Conservation (phyloP, 148 eudicot species). For the Amaranthus palmeri region DNA sequence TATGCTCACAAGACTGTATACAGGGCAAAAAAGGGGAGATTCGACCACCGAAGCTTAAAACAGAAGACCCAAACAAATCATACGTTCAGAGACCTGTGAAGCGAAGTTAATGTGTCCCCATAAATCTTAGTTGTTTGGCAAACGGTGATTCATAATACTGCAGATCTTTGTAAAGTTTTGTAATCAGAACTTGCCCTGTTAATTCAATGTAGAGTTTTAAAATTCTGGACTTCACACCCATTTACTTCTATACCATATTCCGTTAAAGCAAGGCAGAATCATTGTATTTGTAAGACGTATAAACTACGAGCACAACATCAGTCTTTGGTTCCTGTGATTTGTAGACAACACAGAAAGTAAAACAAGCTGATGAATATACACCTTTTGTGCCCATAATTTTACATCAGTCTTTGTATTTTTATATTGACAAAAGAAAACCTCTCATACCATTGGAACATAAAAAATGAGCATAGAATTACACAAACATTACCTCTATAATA, state of each 20-base stretch:
- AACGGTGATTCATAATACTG: background rate
- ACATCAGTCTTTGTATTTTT: background rate
- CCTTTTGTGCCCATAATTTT: background rate
- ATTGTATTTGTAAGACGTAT: conserved; percentile 3
- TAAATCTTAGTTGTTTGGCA: background rate
- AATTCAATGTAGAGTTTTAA: conserved; percentile 7
- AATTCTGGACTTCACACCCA: background rate
- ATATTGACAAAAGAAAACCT: conserved; percentile 1
- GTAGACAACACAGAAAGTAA: background rate
- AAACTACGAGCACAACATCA: background rate
- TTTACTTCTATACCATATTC: background rate
- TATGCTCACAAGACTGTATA: conserved; percentile 1
- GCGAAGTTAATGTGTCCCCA: conserved; percentile 37
- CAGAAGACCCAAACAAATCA: conserved; percentile 96
- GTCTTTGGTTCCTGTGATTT: background rate
- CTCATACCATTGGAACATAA: background rate
- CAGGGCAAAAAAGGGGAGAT: conserved; percentile 92
- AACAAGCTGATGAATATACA: background rate
- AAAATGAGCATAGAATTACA: conserved; percentile 23
- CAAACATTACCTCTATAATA: conserved; percentile 32
- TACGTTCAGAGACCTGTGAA: conserved; percentile 97
- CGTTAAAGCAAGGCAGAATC: background rate
- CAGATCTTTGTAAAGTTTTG: conserved; percentile 1
- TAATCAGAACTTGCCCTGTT: conserved; percentile 9
- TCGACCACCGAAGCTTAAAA: conserved; percentile 96